Percentiles rank a stretch among this genome's conserved stretches.
Evolutionary conservation across 257 asterid genomes (phyloP).

Genomic region (Scutellaria minor): DNA sequence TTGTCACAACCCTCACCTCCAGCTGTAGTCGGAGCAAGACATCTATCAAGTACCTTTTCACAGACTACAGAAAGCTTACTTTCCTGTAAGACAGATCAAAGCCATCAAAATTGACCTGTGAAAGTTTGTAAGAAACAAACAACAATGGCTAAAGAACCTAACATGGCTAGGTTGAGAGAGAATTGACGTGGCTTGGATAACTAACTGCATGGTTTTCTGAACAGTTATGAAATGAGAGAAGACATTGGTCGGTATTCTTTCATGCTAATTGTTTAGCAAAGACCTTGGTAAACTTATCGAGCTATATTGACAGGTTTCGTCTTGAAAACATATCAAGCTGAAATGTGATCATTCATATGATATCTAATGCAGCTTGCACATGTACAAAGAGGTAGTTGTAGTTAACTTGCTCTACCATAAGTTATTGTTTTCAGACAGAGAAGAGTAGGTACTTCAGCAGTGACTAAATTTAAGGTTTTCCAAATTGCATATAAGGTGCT

Average conservation of each 20-base stretch:
- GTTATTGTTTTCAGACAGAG: background rate
- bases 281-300: background rate
- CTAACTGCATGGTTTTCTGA: background rate
- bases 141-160: too few relatives aligned
- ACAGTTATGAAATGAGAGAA: background rate
- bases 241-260: background rate
- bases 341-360: too few relatives aligned
- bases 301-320: background rate
- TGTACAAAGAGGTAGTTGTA: too few relatives aligned
- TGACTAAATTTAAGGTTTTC: too few relatives aligned
- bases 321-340: too few relatives aligned
- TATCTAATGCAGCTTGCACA: too few relatives aligned
- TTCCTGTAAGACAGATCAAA: constrained; percentile 55
- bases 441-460: too few relatives aligned
- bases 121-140: background rate
- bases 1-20: constrained; percentile 95
- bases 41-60: constrained; percentile 76
- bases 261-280: background rate
- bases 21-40: constrained; percentile 88
- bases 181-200: background rate
- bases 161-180: too few relatives aligned
- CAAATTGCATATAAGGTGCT: too few relatives aligned
- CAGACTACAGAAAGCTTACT: constrained; percentile 72
- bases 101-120: background rate
- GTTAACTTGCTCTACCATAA: too few relatives aligned